Conservation (phyloP, 805 yeast species). For the Metschnikowia lochheadii region DNA sequence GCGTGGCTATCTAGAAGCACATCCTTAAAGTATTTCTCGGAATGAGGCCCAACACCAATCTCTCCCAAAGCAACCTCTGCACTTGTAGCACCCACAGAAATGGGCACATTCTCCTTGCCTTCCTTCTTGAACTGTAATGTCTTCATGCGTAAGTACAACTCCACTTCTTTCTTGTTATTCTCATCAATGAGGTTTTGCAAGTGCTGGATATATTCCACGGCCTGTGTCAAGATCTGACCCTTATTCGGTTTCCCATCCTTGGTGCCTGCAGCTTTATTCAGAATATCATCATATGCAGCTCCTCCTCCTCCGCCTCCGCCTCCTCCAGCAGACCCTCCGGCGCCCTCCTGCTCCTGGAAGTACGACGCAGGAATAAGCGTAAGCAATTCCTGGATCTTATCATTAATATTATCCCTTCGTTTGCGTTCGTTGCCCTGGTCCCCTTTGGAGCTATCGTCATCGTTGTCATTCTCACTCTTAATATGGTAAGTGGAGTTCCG, state of each 20-base stretch:
- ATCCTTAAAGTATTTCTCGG: constrained; percentile 33
- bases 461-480: constrained; percentile 22
- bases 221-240: constrained; percentile 73
- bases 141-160: constrained; percentile 57
- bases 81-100: constrained; percentile 53
- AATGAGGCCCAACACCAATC: constrained; percentile 80
- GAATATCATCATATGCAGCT: constrained; percentile 3
- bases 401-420: constrained; percentile 42
- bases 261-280: constrained; percentile 45
- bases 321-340: constrained; percentile 11
- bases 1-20: constrained; percentile 10
- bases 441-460: constrained; percentile 23
- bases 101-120: constrained; percentile 38
- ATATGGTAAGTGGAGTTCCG: constrained; percentile 29
- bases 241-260: constrained; percentile 83
- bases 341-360: constrained; percentile 30
- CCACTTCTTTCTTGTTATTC: constrained; percentile 76
- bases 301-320: not conserved
- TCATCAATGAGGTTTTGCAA: constrained; percentile 73
- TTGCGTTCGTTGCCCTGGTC: constrained; percentile 40
- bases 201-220: constrained; percentile 66
- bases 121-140: constrained; percentile 46
- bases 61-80: constrained; percentile 74
- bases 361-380: constrained; percentile 35
- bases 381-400: constrained; percentile 41